Evolutionary conservation across 2,329 filamentous ascomycete genomes (phyloP), one percentile per base, ranked within the genome.

Genomic region (Aspergillus hortae): DNA sequence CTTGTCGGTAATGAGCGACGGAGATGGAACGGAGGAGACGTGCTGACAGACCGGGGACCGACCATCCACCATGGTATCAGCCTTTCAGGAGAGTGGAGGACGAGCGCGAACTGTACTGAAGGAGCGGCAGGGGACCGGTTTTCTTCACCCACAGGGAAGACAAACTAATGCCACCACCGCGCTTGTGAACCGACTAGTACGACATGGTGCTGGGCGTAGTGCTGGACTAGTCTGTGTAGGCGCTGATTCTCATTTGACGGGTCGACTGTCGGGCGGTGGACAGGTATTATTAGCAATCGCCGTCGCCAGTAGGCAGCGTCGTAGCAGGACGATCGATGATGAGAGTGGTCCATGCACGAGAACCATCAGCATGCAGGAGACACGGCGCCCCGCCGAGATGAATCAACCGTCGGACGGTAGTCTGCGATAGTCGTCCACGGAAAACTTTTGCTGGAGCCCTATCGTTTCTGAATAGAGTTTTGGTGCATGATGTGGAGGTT

Each of bases 381-480:
- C 42, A 44, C 47, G 55, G 42, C 48, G 59, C 60, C 60, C 59
- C 60, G 59, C 59, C 54, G 49, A 57, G 49, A 54, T 60, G 60
- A 61, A 61, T 61, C 60, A 62, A 61, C 60, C 57, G 59, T 59
- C 56, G 45, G 46, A 52, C 43, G 30, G 55, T 58, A 59, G 59
- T 53, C 49, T 50, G 53, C 42, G 46, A 55, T 57, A 52, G 59
- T 55, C 47, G 48, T 58, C 53, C 54, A 52, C 53, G 43, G 52
- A 43, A 48, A 45, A 25, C 42, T 56, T 58, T 44, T 51, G 44
- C 51, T 44, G 44, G 30, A 43, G 47, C 40, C 40, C 25, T 38
- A 30, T 43, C 41, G 23, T 41, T 47, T 41, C 32, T 7, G 35
- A 17, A n/a, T 38, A 38, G 35, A 38, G 35, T 38, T 38, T 38